Conservation (phyloP, 75 land plant genomes). For the Selaginella tamariscina region DNA sequence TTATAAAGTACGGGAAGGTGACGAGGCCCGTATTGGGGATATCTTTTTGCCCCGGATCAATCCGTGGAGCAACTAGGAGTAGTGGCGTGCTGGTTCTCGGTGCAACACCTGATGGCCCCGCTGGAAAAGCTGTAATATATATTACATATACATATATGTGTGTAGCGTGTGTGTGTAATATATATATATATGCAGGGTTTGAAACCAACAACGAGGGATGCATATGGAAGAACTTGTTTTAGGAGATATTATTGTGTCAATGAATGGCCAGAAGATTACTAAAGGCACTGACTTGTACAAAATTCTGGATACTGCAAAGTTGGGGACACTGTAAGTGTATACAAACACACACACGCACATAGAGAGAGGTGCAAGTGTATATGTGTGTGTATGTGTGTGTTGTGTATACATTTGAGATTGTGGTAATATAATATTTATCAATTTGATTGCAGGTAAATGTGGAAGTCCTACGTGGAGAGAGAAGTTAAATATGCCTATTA, state of each 20-base stretch:
- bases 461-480: constrained; percentile 86
- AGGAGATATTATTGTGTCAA: constrained; percentile 89
- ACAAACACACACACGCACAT: not conserved
- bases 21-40: constrained; percentile 95
- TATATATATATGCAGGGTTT: constrained; percentile 75
- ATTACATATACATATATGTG: too few species aligned
- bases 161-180: not conserved
- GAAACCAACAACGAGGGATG: constrained; percentile 74
- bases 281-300: constrained; percentile 94
- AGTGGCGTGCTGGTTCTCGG: constrained; percentile 94
- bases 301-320: constrained; percentile 92
- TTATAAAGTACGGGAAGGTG: constrained; percentile 84
- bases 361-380: not conserved
- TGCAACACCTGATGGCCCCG: constrained; percentile 90
- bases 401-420: not conserved
- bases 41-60: constrained; percentile 98
- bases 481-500: constrained; percentile 51
- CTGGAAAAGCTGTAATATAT: constrained; percentile 98
- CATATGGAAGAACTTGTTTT: constrained; percentile 86
- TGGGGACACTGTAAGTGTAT: constrained; percentile 57
- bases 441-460: constrained; percentile 48
- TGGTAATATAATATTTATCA: not conserved
- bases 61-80: constrained; percentile 96
- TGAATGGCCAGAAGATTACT: constrained; percentile 78
- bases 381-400: not conserved